phyloP scores from a whole-genome alignment of 768 basidiomycete genomes.

The Amanita molliuscula region DNA sequence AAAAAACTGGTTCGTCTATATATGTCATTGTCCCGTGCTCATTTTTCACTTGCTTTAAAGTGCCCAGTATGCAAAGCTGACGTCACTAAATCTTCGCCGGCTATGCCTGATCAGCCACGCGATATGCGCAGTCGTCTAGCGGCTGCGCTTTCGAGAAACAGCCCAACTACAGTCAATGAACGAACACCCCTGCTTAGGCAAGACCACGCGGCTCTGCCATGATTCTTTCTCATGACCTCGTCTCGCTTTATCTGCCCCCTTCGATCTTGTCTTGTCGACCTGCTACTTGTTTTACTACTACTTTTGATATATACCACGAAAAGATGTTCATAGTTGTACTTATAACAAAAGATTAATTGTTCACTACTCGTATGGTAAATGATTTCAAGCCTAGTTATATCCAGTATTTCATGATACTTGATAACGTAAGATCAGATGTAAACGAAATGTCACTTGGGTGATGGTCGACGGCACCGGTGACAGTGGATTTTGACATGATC shows the following conservation, averaged over 20 bases:
- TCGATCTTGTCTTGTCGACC: not conserved
- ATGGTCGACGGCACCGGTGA: too few species aligned
- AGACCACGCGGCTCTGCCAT: not conserved
- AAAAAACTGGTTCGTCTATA: constrained; percentile 73
- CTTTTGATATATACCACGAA: not conserved
- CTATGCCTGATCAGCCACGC: constrained; percentile 9
- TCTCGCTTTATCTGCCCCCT: not conserved
- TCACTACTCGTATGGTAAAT: too few species aligned
- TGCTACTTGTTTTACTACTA: not conserved
- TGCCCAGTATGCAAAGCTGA: constrained; percentile 92
- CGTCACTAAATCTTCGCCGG: constrained; percentile 54
- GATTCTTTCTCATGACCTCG: not conserved
- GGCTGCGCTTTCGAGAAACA: constrained; percentile 11
- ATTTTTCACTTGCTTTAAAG: constrained; percentile 26
- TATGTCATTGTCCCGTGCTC: not conserved
- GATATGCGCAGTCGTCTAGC: constrained; percentile 7
- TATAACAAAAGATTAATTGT: not conserved
- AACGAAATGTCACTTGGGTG: too few species aligned
- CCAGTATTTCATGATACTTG: too few species aligned
- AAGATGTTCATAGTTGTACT: not conserved
- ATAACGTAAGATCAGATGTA: too few species aligned
- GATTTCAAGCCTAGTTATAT: too few species aligned
- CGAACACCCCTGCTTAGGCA: constrained; percentile 25
- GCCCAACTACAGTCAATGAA: constrained; percentile 20
- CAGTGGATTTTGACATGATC: too few species aligned